These are phyloP conservation scores for Penicillium pulvis DNA, from an alignment of 495 filamentous ascomycete genomes.

Conservation along the genomic window DNA sequence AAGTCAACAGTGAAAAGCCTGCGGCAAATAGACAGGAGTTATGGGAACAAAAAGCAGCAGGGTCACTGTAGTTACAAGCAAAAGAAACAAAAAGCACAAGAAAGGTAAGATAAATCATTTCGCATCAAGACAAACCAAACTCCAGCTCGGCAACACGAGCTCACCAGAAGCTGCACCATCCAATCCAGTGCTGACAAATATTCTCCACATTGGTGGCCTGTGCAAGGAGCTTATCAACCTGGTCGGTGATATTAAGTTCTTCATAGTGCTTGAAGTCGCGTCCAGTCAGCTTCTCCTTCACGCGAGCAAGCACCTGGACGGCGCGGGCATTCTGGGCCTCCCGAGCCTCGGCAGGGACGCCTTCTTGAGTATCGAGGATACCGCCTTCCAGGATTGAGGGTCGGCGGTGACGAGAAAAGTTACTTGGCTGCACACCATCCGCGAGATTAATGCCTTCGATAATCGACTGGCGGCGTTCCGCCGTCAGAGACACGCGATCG, in stretches of 20 bases:
- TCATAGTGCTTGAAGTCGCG: slow-evolving; percentile 64
- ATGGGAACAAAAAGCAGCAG: slow-evolving; percentile 11
- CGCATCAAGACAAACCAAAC: slow-evolving; percentile 22
- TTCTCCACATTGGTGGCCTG: slow-evolving; percentile 98
- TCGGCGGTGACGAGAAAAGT: slow-evolving; percentile 48
- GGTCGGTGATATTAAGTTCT: slow-evolving; percentile 81
- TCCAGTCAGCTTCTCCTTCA: slow-evolving; percentile 91
- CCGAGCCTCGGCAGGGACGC: slow-evolving; percentile 51
- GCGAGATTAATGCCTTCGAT: slow-evolving; percentile 63
- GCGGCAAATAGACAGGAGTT: slow-evolving; percentile 1
- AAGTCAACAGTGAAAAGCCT: neutral
- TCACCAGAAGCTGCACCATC: slow-evolving; percentile 94
- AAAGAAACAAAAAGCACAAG: slow-evolving; percentile 11
- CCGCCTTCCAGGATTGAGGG: slow-evolving; percentile 55
- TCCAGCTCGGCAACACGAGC: slow-evolving; percentile 12
- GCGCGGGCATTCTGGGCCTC: slow-evolving; percentile 94
- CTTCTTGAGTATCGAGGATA: slow-evolving; percentile 51
- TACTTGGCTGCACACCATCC: slow-evolving; percentile 48
- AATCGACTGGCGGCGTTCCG: slow-evolving; percentile 77
- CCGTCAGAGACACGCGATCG: slow-evolving; percentile 74
- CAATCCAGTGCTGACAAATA: slow-evolving; percentile 98
- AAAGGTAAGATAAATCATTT: slow-evolving; percentile 16
- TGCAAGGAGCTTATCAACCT: slow-evolving; percentile 90
- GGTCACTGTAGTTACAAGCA: slow-evolving; percentile 30
- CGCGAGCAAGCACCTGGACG: slow-evolving; percentile 85